A percentile compares a stretch with the other conserved stretches of the same genome.
These are phyloP conservation scores for Mortierella sp. DNA, from an alignment of 371 early-diverging fungal genomes.

Conservation along the genomic window DNA sequence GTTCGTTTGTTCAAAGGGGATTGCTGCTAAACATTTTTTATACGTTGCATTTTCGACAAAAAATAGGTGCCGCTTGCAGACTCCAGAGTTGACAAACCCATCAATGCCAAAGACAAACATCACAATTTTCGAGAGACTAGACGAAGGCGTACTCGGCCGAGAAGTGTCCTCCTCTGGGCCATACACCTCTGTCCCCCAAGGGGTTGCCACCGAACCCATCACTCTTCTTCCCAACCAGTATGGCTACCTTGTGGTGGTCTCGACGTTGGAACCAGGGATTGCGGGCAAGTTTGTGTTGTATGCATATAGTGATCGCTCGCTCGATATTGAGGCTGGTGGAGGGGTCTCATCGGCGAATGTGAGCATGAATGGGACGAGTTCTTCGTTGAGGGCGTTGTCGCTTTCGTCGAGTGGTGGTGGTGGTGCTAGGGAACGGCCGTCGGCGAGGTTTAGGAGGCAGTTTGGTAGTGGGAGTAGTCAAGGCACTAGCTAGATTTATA, in stretches of 20 bases:
- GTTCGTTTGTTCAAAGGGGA: too few relatives aligned
- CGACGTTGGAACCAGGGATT: conserved; percentile 69
- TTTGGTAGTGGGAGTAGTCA: conserved; percentile 28
- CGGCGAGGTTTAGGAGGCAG: conserved; percentile 30
- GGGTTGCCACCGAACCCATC: conserved; percentile 37
- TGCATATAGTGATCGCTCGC: conserved; percentile 72
- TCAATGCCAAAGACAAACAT: conserved; percentile 78
- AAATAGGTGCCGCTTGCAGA: conserved; percentile 81
- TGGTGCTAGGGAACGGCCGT: conserved; percentile 13
- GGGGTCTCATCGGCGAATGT: conserved; percentile 29
- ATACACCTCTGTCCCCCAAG: conserved; percentile 81
- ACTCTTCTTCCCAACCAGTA: conserved; percentile 51
- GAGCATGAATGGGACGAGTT: conserved; percentile 13
- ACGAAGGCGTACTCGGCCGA: conserved; percentile 68
- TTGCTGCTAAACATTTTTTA: too few relatives aligned
- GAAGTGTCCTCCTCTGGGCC: conserved; percentile 80
- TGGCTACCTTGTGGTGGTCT: conserved; percentile 74
- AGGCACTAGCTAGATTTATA: neutral
- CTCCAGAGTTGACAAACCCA: conserved; percentile 65
- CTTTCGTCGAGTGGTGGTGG: conserved; percentile 24
- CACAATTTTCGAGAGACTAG: conserved; percentile 74
- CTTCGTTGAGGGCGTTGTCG: conserved; percentile 27
- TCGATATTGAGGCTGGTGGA: conserved; percentile 60
- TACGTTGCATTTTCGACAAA: too few relatives aligned
- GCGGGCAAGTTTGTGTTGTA: conserved; percentile 67